Evolutionary conservation across 768 basidiomycete species (phyloP).

Genomic region (Agaricus sinodeliciosus): DNA sequence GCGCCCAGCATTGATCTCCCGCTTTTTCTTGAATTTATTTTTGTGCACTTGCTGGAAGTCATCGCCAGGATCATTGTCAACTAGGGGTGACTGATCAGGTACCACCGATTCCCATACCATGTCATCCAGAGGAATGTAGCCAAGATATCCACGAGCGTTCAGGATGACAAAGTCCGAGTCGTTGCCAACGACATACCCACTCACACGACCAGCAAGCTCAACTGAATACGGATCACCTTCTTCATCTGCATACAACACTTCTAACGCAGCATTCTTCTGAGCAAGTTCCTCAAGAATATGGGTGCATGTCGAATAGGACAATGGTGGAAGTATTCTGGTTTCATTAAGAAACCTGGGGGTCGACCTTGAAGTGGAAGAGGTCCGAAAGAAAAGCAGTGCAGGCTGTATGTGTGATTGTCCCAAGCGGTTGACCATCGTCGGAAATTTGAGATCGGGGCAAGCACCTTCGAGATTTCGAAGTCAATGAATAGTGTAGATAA

Average conservation of each 20-base stretch:
- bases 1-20: conserved; percentile 21
- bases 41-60: conserved; percentile 57
- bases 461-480: conserved; percentile 40
- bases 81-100: conserved; percentile 19
- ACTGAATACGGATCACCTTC: conserved; percentile 84
- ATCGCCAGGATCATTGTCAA: conserved; percentile 27
- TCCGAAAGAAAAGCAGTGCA: conserved; percentile 74
- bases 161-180: conserved; percentile 83
- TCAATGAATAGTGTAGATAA: conserved; percentile 11
- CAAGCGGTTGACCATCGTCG: conserved; percentile 55
- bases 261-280: conserved; percentile 26
- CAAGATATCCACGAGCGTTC: conserved; percentile 68
- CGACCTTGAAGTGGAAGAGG: conserved; percentile 58
- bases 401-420: conserved; percentile 52
- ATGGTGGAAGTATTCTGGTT: conserved; percentile 68
- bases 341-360: conserved; percentile 65
- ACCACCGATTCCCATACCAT: conserved; percentile 55
- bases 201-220: conserved; percentile 67
- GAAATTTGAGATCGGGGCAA: conserved; percentile 64
- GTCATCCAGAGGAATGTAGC: conserved; percentile 72
- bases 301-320: conserved; percentile 52
- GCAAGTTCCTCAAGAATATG: conserved; percentile 40
- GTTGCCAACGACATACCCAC: conserved; percentile 68
- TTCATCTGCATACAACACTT: conserved; percentile 70
- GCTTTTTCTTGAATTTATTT: conserved; percentile 43